A percentile compares a stretch with the other conserved stretches of the same genome.
These are phyloP conservation scores for Suillus alpinus DNA, from an alignment of 768 basidiomycete genomes.

Conservation along the genomic window DNA sequence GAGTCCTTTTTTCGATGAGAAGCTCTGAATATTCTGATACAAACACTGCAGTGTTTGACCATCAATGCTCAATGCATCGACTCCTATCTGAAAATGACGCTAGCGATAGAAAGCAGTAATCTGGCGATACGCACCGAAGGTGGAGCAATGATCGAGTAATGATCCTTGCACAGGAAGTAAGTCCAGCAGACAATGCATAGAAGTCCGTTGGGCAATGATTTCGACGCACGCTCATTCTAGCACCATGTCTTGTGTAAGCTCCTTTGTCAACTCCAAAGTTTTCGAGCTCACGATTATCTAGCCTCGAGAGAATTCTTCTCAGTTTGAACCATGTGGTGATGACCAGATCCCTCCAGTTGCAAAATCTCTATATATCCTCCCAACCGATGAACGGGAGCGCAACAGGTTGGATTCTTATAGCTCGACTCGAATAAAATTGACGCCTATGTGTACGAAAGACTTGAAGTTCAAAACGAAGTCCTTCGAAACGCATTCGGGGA, in stretches of 20 bases:
- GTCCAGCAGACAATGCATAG: no score
- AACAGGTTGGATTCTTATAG: constrained; percentile 14
- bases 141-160: no score
- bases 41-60: no score
- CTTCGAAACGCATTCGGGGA: constrained; percentile 20
- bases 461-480: constrained; percentile 16
- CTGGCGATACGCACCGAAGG: no score
- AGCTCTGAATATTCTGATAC: no score
- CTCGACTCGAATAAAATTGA: not conserved
- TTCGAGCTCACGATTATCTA: not conserved
- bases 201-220: no score
- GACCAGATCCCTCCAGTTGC: not conserved
- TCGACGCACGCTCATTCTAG: not conserved
- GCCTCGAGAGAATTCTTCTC: not conserved
- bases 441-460: constrained; percentile 5
- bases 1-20: no score
- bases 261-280: not conserved
- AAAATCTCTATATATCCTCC: constrained; percentile 20
- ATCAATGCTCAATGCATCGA: no score
- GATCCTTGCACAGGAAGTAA: no score
- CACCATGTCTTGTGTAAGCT: not conserved
- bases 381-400: constrained; percentile 25
- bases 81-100: no score
- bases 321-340: not conserved
- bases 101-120: no score